phyloP scores from a whole-genome alignment of 345 rosid genomes.

The Isatis tinctoria region DNA sequence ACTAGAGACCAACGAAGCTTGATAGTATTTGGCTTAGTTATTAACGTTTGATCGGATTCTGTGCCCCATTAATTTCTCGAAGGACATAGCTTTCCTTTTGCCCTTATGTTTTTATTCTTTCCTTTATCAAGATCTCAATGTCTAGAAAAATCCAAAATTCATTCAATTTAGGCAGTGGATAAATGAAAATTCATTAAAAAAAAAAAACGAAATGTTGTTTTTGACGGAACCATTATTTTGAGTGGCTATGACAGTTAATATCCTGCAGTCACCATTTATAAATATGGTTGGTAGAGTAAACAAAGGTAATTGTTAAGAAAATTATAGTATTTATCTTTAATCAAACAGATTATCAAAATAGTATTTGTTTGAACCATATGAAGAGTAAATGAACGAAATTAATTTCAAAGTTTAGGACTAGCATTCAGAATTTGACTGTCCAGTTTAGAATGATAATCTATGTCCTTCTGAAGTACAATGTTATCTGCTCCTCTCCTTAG shows the following conservation, averaged over 20 bases:
- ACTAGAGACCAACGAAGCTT: constrained; percentile 35
- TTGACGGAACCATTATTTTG: not conserved
- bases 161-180: constrained; percentile 6
- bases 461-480: too few species aligned
- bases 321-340: not conserved
- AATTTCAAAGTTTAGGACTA: not conserved
- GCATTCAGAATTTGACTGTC: not conserved
- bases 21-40: constrained; percentile 30
- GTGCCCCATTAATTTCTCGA: constrained; percentile 20
- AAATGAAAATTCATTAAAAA: not conserved
- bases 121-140: constrained; percentile 10
- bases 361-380: not conserved
- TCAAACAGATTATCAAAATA: not conserved
- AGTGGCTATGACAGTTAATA: constrained; percentile 7
- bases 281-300: not conserved
- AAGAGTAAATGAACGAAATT: not conserved
- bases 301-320: not conserved
- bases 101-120: constrained; percentile 25
- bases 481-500: not conserved
- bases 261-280: not conserved
- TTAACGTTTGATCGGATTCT: constrained; percentile 24
- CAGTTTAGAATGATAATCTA: too few species aligned
- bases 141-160: not conserved
- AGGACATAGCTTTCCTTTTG: constrained; percentile 27
- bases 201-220: not conserved